phyloP scores from a whole-genome alignment of 208 protist genomes.

The Ichthyophonus hoferi region DNA sequence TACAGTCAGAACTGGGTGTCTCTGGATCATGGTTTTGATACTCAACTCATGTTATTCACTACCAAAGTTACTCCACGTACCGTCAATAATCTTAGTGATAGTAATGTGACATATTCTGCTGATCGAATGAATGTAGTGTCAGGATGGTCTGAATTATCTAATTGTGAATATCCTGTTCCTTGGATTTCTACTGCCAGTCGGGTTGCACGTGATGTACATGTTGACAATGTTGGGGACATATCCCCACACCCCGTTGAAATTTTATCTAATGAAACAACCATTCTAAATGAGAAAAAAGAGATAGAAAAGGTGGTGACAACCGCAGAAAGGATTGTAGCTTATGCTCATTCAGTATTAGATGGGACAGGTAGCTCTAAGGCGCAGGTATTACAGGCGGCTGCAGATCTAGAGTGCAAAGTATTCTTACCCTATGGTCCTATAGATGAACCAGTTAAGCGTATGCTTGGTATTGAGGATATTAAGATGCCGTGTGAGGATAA shows the following conservation, averaged over 20 bases:
- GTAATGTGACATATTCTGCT: not conserved
- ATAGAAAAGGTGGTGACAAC: not conserved
- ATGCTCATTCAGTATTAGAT: not conserved
- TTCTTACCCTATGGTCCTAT: not conserved
- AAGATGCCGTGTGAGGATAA: not conserved
- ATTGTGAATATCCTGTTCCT: not conserved
- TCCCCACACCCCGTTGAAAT: not conserved
- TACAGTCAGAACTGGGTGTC: not conserved
- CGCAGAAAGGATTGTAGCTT: not conserved
- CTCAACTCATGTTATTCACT: not conserved
- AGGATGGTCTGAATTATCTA: not conserved
- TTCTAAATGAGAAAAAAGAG: not conserved
- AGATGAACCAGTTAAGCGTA: not conserved
- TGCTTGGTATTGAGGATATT: not conserved
- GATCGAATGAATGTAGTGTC: not conserved
- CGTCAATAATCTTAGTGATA: not conserved
- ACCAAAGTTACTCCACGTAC: not conserved
- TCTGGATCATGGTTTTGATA: not conserved
- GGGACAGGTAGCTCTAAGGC: not conserved
- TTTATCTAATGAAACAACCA: not conserved
- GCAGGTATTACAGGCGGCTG: not conserved
- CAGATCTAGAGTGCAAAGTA: not conserved
- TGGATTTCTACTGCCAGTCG: not conserved
- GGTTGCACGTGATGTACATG: not conserved
- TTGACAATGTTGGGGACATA: not conserved